Evolutionary conservation across 768 basidiomycete species (phyloP).

Genomic region (Pluteus cervinus): DNA sequence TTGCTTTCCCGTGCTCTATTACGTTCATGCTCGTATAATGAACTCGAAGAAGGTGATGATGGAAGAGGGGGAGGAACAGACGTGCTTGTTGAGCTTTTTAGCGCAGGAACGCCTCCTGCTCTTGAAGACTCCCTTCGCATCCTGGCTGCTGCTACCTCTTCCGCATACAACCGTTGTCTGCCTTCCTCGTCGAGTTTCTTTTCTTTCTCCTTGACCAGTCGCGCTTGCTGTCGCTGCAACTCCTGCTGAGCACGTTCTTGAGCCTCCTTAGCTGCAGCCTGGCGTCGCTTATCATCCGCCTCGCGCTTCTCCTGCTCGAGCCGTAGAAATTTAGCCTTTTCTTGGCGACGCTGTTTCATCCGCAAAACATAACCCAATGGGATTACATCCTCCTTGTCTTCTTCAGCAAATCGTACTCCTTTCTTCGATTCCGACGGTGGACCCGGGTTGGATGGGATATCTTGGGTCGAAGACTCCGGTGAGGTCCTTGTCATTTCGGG

Average conservation of each 20-base stretch:
- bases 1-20: conserved; percentile 31
- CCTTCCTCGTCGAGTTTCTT: conserved; percentile 50
- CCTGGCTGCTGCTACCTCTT: conserved; percentile 58
- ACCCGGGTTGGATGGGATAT: no score
- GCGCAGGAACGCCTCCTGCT: conserved; percentile 33
- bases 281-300: conserved; percentile 43
- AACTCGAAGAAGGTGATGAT: conserved; percentile 29
- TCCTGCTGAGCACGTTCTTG: conserved; percentile 37
- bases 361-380: conserved; percentile 71
- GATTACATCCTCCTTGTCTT: conserved; percentile 61
- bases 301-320: conserved; percentile 51
- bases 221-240: conserved; percentile 44
- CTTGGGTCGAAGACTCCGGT: no score
- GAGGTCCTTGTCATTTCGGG: conserved; percentile 8
- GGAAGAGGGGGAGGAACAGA: no score
- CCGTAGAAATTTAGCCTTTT: conserved; percentile 62
- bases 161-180: conserved; percentile 45
- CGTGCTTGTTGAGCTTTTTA: conserved; percentile 21
- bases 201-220: conserved; percentile 40
- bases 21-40: conserved; percentile 36
- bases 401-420: conserved; percentile 62
- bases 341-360: conserved; percentile 65
- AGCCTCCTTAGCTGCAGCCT: conserved; percentile 37
- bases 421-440: no score
- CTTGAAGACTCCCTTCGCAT: conserved; percentile 53